phyloP scores from a whole-genome alignment of 345 rosid species.

The Arabis hirsuta region DNA sequence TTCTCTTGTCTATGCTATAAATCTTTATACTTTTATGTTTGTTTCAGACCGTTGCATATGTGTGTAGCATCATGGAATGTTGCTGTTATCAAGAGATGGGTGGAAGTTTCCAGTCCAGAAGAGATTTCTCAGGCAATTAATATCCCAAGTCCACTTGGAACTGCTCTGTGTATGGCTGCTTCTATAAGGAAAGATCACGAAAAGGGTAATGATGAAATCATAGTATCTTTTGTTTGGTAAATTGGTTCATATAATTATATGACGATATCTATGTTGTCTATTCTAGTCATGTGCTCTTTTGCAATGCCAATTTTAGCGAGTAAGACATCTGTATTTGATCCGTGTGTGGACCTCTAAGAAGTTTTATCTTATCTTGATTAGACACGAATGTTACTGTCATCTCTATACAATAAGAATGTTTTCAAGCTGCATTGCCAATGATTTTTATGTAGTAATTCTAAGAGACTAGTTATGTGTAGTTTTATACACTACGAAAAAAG shows the following conservation, averaged over 20 bases:
- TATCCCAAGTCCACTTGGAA: constrained; percentile 79
- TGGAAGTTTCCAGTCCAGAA: constrained; percentile 72
- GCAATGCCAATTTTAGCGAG: constrained; percentile 11
- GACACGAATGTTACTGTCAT: constrained; percentile 7
- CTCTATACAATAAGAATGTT: neutral
- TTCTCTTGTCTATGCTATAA: constrained; percentile 17
- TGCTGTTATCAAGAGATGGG: constrained; percentile 90
- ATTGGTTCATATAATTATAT: constrained; percentile 1
- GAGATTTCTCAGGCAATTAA: constrained; percentile 78
- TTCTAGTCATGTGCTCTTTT: constrained; percentile 4
- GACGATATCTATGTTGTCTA: constrained; percentile 1
- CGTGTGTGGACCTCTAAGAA: constrained; percentile 10
- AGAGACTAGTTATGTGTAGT: constrained; percentile 16
- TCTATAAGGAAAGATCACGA: constrained; percentile 88
- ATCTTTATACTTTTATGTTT: constrained; percentile 27
- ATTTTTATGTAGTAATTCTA: constrained; percentile 16
- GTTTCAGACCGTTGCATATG: constrained; percentile 85
- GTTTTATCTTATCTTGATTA: constrained; percentile 17
- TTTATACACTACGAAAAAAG: constrained; percentile 7
- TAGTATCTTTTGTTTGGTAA: constrained; percentile 7
- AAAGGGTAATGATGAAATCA: constrained; percentile 62
- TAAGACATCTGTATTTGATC: neutral
- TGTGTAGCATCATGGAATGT: constrained; percentile 90
- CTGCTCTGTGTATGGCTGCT: constrained; percentile 95
- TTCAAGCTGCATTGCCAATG: constrained; percentile 5